Evolutionary conservation across 2,329 filamentous ascomycete genomes (phyloP).

Genomic region (Ophiostoma triangulosporum): DNA sequence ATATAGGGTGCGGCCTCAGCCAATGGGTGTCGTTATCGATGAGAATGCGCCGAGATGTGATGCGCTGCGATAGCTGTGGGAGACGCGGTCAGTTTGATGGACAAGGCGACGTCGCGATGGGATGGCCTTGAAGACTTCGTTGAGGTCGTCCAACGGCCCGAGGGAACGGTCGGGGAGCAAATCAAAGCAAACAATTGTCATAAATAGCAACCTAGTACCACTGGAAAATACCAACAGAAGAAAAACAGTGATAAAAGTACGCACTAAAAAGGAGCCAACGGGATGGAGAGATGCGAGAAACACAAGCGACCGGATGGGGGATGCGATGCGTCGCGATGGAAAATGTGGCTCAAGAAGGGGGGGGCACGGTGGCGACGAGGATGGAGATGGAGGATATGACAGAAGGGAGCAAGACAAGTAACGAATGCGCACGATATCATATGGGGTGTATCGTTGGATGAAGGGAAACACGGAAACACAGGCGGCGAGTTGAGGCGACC

Average conservation of each 20-base stretch:
- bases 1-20: neutral
- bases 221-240: neutral
- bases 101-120: neutral
- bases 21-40: neutral
- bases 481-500: neutral
- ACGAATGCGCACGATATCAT: neutral
- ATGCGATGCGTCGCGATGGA: slow-evolving; percentile 7
- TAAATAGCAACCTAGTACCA: neutral
- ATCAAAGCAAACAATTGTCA: slow-evolving; percentile 15
- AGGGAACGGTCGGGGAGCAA: slow-evolving; percentile 6
- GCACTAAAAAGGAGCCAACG: neutral
- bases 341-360: slow-evolving; percentile 1
- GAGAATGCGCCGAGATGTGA: neutral
- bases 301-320: neutral
- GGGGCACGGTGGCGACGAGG: neutral
- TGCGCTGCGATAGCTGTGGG: neutral
- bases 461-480: neutral
- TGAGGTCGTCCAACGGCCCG: neutral
- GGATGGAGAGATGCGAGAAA: neutral
- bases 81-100: neutral
- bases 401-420: neutral
- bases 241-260: neutral
- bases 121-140: neutral
- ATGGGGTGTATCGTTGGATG: neutral
- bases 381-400: neutral